Base-by-base conservation (phyloP, 106 monocot species). In the Phalaenopsis aphrodite region DNA sequence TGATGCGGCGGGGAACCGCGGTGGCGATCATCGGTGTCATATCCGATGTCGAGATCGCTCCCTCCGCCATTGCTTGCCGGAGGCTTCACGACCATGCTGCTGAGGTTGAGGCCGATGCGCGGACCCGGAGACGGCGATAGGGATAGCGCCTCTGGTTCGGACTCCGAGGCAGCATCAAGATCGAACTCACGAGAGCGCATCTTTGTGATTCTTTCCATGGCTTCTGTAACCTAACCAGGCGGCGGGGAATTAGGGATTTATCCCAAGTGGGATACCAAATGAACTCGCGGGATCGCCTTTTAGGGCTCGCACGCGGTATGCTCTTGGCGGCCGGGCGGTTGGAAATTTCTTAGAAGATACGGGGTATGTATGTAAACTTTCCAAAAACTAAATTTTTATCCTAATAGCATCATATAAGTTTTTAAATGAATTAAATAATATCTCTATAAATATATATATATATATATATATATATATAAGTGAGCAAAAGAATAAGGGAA, bases 31-130 rank as follows among this genome's bases (percentile, higher is more conserved):
- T 52, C 72, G 72, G 30, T 37, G 55, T 42, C 23, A 6, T 75
- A 80, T 24, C 77, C 52, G 30, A 47, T 8, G 16, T 83, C 86
- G 14, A 55, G 52, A 14, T 72, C 83, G 76, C 76, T 68, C 45
- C 77, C 80, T 30, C 56, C 83, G 5, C 76, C 78, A 41, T 17
- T 67, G 57, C 76, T 71, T 18, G 56, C 81, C 9, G 81, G 69
- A 30, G 85, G 87, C 36, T 81, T 78, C 7, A 87, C 87, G 17
- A 87, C 87, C 84, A 87, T 81, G 87, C 87, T 87, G 45, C 87
- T 87, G 48, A 87, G 84, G 55, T 74, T 78, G 8, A 30, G 65
- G 41, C 76, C 74, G 55, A 55, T 17, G 18, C 86, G 74, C 5
- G 73, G 65, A 16, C 80, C 72, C 43, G 86, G 78, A 75, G 81